Base-by-base conservation (phyloP, 805 yeast genomes). In the Candida railenensis region DNA sequence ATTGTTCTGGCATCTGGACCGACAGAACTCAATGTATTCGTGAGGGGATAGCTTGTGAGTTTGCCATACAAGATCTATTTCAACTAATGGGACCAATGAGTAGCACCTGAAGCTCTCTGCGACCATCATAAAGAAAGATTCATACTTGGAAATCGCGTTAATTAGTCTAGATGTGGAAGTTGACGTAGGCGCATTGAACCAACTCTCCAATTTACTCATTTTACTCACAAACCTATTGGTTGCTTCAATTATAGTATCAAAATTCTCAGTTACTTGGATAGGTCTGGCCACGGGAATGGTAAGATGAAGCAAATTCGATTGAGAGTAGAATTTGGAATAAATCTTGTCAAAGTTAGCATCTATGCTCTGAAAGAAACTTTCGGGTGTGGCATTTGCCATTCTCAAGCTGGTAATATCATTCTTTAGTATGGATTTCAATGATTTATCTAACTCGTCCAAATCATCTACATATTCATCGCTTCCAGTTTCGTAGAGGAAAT, bases 11-110 rank as follows among this genome's bases (percentile, higher is more conserved):
- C 45, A 42, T 22, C 34, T 19, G 2, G 15, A 4, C 14, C 32
- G 14, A 22, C 40, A 16, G 22, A n/a, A 34, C 22, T 42, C 45
- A 3, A 42, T 34, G 34, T 42, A 42, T 16, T 19, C 22, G 16
- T 42, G 39, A 5, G 34, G 36, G 5, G 40, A 33, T 11, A 42
- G 20, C 32, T 42, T 42, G 32, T 42, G 45, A 9, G 40, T 36
- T 21, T 36, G 45, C 45, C 45, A 42, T 11, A 42, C 39, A 9
- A 42, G 11, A 12, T 42, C 45, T 3, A 22, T 42, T 3, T 42
- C 39, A 9, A 34, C 18, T 20, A 42, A 22, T 3, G 45, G 45
- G n/a, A 42, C 45, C 19, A 42, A 34, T 14, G 45, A 42, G 22
- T 42, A 42, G 32, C 11, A 34, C 15, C 45, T 20, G 34, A 34